A percentile compares a stretch with the other conserved stretches of the same genome.
Evolutionary conservation across 371 early-diverging fungal genomes (phyloP).

Genomic region (Rhizopus arrhizus): DNA sequence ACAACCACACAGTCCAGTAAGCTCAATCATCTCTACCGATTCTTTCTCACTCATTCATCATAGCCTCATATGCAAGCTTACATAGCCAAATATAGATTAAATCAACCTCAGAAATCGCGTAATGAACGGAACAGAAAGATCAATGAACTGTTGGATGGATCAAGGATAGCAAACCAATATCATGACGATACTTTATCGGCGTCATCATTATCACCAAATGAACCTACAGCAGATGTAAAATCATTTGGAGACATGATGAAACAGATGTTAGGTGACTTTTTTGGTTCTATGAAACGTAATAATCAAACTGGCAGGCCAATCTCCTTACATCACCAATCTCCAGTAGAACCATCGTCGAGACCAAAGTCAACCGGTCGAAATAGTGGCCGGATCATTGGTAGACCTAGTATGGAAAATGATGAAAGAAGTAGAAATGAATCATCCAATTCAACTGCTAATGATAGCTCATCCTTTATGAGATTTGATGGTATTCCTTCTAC

Average conservation of each 20-base stretch:
- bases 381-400: too few relatives aligned
- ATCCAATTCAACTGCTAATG: too few relatives aligned
- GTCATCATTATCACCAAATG: slow-evolving; percentile 9
- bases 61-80: slow-evolving; percentile 27
- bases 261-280: slow-evolving; percentile 31
- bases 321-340: too few relatives aligned
- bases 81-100: slow-evolving; percentile 35
- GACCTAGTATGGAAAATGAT: too few relatives aligned
- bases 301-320: background rate
- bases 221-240: slow-evolving; percentile 14
- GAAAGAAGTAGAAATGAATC: too few relatives aligned
- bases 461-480: too few relatives aligned
- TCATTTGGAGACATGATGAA: slow-evolving; percentile 38
- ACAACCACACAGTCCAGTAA: slow-evolving; percentile 30
- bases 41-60: background rate
- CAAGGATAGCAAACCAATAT: slow-evolving; percentile 5
- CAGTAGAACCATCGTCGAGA: too few relatives aligned
- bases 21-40: slow-evolving; percentile 2
- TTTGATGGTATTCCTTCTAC: background rate
- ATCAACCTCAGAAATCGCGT: slow-evolving; percentile 23
- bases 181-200: slow-evolving; percentile 12
- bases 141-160: slow-evolving; percentile 43
- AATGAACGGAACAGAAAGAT: slow-evolving; percentile 42
- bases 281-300: slow-evolving; percentile 20
- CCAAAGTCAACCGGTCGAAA: too few relatives aligned